Evolutionary conservation across 768 basidiomycete species (phyloP).

Genomic region (Daedaleopsis sinensis): DNA sequence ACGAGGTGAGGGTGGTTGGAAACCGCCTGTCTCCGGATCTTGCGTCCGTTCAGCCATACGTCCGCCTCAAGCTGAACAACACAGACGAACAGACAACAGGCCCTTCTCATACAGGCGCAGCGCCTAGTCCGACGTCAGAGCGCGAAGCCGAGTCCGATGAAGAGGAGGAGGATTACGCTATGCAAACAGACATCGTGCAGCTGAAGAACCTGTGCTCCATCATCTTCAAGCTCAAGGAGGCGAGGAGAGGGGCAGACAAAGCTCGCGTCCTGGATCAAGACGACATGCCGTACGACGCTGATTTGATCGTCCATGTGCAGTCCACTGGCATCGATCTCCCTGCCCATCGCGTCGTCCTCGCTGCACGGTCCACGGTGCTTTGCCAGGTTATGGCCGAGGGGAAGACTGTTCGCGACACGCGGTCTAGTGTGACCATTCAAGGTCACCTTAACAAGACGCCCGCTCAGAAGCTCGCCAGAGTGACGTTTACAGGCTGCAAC

Average conservation of each 20-base stretch:
- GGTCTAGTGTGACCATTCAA: slow-evolving; percentile 36
- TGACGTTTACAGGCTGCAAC: slow-evolving; percentile 58
- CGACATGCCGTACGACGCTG: slow-evolving; percentile 53
- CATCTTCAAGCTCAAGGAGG: slow-evolving; percentile 13
- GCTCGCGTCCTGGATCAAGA: not conserved
- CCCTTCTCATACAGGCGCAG: not conserved
- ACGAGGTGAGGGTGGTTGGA: slow-evolving; percentile 57
- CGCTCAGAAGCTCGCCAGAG: slow-evolving; percentile 5
- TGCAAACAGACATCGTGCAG: slow-evolving; percentile 40
- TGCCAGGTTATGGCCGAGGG: slow-evolving; percentile 43
- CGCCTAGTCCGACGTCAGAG: not conserved
- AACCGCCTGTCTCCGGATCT: slow-evolving; percentile 67
- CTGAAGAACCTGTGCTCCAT: slow-evolving; percentile 26
- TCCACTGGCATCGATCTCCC: slow-evolving; percentile 49
- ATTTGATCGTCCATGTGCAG: slow-evolving; percentile 55
- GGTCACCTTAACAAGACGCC: slow-evolving; percentile 4
- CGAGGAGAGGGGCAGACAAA: slow-evolving; percentile 12
- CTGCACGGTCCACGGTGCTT: slow-evolving; percentile 56
- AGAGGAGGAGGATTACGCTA: slow-evolving; percentile 32
- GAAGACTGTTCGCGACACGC: slow-evolving; percentile 32
- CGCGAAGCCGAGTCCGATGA: slow-evolving; percentile 20
- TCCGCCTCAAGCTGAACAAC: not conserved
- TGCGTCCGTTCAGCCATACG: slow-evolving; percentile 65
- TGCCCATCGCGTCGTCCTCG: slow-evolving; percentile 69
- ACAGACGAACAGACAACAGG: not conserved